Conservation (phyloP, 2,329 filamentous ascomycete species). For the Epichloe sp. region DNA sequence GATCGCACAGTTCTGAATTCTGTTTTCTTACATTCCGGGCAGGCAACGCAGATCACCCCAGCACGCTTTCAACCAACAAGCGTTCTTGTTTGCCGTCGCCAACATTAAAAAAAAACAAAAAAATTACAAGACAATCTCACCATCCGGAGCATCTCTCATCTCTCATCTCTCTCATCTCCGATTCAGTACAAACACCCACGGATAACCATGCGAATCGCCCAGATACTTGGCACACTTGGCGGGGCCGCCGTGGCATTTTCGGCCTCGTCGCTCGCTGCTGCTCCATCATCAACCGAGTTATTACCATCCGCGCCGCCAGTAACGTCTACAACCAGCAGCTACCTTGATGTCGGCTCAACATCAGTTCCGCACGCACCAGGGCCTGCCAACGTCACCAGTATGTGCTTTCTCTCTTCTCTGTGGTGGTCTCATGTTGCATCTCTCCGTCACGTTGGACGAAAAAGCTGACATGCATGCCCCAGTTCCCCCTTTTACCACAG, state of each 20-base stretch:
- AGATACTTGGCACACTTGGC: constrained; percentile 7
- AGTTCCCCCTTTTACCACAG: constrained; percentile 4
- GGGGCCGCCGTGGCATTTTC: constrained; percentile 8
- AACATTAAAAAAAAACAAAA: neutral
- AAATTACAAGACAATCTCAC: no score
- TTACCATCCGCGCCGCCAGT: neutral
- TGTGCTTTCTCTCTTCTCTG: neutral
- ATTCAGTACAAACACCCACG: neutral
- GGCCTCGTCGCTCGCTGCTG: constrained; percentile 1
- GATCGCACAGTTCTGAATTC: neutral
- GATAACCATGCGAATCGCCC: constrained; percentile 9
- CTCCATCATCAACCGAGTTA: neutral
- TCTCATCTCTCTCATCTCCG: neutral
- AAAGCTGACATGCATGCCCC: constrained; percentile 3
- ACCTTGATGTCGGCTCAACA: neutral
- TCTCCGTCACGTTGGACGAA: neutral
- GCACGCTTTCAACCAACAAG: no score
- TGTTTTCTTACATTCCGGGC: neutral
- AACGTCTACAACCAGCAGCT: neutral
- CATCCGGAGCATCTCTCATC: neutral
- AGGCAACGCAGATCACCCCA: neutral
- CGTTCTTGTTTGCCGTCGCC: neutral
- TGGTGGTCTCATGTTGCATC: no score
- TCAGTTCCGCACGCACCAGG: neutral
- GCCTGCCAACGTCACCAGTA: constrained; percentile 2